phyloP scores from a whole-genome alignment of 1,284 basidiomycete species.

The Trichosporon sp. region DNA sequence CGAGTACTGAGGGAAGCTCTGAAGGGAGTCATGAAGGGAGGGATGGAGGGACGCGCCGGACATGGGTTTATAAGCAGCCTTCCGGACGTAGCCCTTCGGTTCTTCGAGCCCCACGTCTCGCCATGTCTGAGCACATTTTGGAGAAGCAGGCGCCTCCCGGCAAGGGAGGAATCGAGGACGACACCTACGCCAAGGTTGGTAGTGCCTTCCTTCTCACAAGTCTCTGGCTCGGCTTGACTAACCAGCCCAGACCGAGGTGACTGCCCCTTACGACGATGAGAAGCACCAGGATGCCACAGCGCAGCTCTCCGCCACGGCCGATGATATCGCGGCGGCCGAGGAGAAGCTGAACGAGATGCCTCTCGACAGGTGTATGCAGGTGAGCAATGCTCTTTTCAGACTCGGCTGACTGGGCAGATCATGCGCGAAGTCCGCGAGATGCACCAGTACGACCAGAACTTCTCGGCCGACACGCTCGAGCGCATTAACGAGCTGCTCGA shows the following conservation, averaged over 20 bases:
- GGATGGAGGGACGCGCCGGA: no score
- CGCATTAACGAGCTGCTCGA: constrained; percentile 25
- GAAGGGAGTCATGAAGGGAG: no score
- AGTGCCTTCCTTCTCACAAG: no score
- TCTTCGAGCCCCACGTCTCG: not conserved
- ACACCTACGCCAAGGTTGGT: not conserved
- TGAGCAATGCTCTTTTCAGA: constrained; percentile 1
- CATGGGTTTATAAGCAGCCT: not conserved
- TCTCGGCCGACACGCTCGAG: constrained; percentile 18
- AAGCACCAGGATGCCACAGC: not conserved
- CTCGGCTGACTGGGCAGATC: constrained; percentile 14
- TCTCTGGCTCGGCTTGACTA: no score
- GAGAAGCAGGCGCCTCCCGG: not conserved
- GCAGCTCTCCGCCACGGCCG: constrained; percentile 12
- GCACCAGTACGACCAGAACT: constrained; percentile 36
- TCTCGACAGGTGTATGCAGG: constrained; percentile 17
- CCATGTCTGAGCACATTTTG: not conserved
- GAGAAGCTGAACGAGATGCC: constrained; percentile 20
- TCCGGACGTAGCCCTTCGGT: not conserved
- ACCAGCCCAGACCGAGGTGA: not conserved
- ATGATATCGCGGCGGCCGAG: constrained; percentile 22
- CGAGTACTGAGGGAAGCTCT: no score
- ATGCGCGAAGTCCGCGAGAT: constrained; percentile 21
- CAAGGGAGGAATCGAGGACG: not conserved
- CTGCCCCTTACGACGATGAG: not conserved